Conservation (phyloP, 2,329 filamentous ascomycete genomes). For the Decorospora gaudefroyi region DNA sequence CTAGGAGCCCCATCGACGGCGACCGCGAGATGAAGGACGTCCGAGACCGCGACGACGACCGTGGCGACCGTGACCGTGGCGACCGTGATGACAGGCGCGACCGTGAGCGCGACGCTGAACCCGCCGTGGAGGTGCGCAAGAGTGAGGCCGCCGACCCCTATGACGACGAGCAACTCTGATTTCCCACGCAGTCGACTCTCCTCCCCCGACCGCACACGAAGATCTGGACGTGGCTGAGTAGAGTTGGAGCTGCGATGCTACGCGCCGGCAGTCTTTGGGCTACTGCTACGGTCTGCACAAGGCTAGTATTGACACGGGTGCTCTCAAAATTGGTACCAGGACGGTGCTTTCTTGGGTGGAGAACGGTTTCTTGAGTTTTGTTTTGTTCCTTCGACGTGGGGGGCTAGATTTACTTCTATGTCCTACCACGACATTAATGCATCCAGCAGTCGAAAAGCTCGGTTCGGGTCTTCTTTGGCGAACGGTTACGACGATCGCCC, state of each 20-base stretch:
- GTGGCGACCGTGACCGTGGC: constrained; percentile 54
- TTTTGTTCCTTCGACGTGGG: constrained; percentile 31
- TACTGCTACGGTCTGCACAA: constrained; percentile 22
- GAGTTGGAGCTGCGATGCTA: constrained; percentile 21
- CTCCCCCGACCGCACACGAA: constrained; percentile 77
- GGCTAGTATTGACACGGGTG: constrained; percentile 23
- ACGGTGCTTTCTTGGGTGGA: constrained; percentile 30
- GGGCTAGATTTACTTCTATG: constrained; percentile 31
- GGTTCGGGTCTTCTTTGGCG: constrained; percentile 41
- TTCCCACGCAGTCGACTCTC: constrained; percentile 66
- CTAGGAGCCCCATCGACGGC: constrained; percentile 62
- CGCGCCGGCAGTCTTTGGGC: constrained; percentile 14
- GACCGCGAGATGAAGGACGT: constrained; percentile 56
- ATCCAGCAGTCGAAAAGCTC: constrained; percentile 41
- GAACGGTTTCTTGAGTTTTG: constrained; percentile 32
- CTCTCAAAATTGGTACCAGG: constrained; percentile 28
- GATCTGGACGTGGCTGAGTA: constrained; percentile 93
- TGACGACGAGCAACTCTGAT: constrained; percentile 34
- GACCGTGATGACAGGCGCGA: constrained; percentile 58
- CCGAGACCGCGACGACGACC: constrained; percentile 65
- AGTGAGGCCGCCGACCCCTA: constrained; percentile 57
- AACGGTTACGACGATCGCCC: constrained; percentile 45
- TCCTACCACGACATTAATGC: constrained; percentile 43
- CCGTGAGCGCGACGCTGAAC: constrained; percentile 64
- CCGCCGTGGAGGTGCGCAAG: constrained; percentile 90